Base-by-base conservation (phyloP, 768 basidiomycete species). In the Boletus rufocinnamomeus region DNA sequence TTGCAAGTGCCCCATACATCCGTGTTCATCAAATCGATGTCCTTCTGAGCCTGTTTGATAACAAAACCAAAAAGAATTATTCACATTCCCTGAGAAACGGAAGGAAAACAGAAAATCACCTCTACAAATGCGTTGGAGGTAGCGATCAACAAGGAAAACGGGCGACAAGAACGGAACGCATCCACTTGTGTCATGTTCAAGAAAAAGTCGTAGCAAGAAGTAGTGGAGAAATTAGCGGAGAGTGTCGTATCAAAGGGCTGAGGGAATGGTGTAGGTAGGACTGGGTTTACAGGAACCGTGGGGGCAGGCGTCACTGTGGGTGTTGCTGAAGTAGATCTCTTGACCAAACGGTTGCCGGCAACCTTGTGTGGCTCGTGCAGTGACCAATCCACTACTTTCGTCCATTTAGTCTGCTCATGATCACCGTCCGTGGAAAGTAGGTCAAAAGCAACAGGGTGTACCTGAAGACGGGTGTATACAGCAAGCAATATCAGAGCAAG, bases 1-100 rank as follows among this genome's bases (percentile, higher is more conserved):
- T 91, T 87, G 71, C 93, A 95, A 0, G 88, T 91, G 3, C 89
- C 89, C 86, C 89, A 91, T 8, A 93, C 67, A 50, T 91, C 76
- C 10, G 76, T 71, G 65, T 93, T 93, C 66, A 91, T 77, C 37
- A 80, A 69, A 2, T 83, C 81, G 41, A 84, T 67, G 72, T 89
- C 85, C 3, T 71, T 67, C 73, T 89, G 87, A 37, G 86, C 85
- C 89, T 91, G 76, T 71, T 71, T 62, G 35, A 23, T 17, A 52
- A n/a, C n/a, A n/a, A 51, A 53, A 28, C 10, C 30, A 21, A 54
- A 9, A 23, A 45, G 4, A n/a, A 19, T 67, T 9, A 55, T 52
- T 46, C 30, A 50, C 13, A 14, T 54, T 25, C 37, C 44, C 30
- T 35, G 35, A 51, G 35, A 50, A 11, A 54, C 48, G 50, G 10